Percentiles rank a stretch among this genome's conserved stretches.
phyloP scores from a whole-genome alignment of 2,329 filamentous ascomycete genomes.

The Parasarocladium wereldwijsianum region DNA sequence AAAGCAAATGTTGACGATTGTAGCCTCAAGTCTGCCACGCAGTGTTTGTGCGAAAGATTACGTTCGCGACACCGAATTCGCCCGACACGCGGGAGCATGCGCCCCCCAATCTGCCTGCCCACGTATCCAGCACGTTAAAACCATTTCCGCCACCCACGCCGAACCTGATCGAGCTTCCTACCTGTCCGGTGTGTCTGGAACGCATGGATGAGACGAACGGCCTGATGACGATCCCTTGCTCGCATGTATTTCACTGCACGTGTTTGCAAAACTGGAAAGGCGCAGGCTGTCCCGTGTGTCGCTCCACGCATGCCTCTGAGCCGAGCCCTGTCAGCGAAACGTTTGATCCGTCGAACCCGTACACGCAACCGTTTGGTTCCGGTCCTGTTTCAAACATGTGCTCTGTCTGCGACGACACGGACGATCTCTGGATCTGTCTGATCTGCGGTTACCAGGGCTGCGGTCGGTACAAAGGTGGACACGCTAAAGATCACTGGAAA shows the following conservation, averaged over 20 bases:
- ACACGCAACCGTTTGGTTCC: slow-evolving; percentile 41
- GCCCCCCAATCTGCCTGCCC: slow-evolving; percentile 35
- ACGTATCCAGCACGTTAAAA: slow-evolving; percentile 31
- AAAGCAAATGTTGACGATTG: slow-evolving; percentile 9
- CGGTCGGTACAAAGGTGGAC: slow-evolving; percentile 83
- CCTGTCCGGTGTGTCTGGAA: slow-evolving; percentile 90
- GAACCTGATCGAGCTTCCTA: slow-evolving; percentile 78
- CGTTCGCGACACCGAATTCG: slow-evolving; percentile 52
- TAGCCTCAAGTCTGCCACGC: slow-evolving; percentile 85
- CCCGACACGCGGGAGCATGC: slow-evolving; percentile 29
- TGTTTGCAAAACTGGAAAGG: slow-evolving; percentile 95
- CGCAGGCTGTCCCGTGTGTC: slow-evolving; percentile 83
- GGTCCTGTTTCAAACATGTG: slow-evolving; percentile 53
- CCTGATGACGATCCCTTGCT: slow-evolving; percentile 86
- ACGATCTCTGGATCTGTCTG: slow-evolving; percentile 89
- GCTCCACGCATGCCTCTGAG: slow-evolving; percentile 53
- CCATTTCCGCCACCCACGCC: slow-evolving; percentile 58
- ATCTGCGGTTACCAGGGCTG: slow-evolving; percentile 90
- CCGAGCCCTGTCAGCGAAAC: slow-evolving; percentile 10
- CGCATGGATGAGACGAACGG: slow-evolving; percentile 97
- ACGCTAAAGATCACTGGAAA: slow-evolving; percentile 89
- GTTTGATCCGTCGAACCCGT: slow-evolving; percentile 33
- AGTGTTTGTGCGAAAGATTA: slow-evolving; percentile 85
- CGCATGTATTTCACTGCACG: slow-evolving; percentile 94
- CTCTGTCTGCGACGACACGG: slow-evolving; percentile 61